phyloP scores from a whole-genome alignment of 1,284 basidiomycete genomes.

The Trametes hirsuta region DNA sequence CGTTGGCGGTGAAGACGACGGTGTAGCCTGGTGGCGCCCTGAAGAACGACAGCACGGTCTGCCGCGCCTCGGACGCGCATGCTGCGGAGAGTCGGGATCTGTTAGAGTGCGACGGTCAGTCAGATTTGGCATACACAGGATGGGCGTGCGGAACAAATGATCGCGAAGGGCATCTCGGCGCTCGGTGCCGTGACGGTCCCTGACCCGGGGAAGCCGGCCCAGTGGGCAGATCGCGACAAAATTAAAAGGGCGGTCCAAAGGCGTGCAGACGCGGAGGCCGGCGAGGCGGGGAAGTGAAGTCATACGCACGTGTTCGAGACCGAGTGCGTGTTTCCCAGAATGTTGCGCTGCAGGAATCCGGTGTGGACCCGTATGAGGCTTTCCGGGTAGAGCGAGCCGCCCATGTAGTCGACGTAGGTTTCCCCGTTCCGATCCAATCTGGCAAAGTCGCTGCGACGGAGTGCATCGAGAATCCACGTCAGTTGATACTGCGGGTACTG shows the following conservation, averaged over 20 bases:
- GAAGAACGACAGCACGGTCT: conserved; percentile 73
- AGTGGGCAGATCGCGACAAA: background rate
- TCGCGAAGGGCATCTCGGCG: conserved; percentile 11
- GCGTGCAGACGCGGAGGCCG: background rate
- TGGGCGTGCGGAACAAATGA: conserved; percentile 3
- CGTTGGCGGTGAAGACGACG: conserved; percentile 82
- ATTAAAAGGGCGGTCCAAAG: background rate
- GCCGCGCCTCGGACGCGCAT: conserved; percentile 68
- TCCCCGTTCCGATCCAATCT: conserved; percentile 64
- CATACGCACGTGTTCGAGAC: conserved; percentile 42
- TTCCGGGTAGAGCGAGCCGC: conserved; percentile 75
- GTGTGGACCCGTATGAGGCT: conserved; percentile 70
- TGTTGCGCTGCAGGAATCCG: conserved; percentile 62
- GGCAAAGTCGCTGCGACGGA: conserved; percentile 70
- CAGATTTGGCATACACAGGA: conserved; percentile 8
- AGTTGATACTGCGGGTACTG: conserved; percentile 43
- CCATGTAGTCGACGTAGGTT: conserved; percentile 85
- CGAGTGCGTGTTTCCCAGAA: conserved; percentile 84
- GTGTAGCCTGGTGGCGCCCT: conserved; percentile 73
- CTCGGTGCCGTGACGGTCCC: conserved; percentile 19
- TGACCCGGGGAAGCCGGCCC: background rate
- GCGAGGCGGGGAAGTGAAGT: conserved; percentile 2
- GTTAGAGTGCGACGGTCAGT: conserved; percentile 15
- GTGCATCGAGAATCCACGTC: conserved; percentile 58
- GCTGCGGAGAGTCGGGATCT: conserved; percentile 73